These are phyloP conservation scores for Exophiala oligosperma DNA, from an alignment of 2,329 filamentous ascomycete species.

Conservation along the genomic window DNA sequence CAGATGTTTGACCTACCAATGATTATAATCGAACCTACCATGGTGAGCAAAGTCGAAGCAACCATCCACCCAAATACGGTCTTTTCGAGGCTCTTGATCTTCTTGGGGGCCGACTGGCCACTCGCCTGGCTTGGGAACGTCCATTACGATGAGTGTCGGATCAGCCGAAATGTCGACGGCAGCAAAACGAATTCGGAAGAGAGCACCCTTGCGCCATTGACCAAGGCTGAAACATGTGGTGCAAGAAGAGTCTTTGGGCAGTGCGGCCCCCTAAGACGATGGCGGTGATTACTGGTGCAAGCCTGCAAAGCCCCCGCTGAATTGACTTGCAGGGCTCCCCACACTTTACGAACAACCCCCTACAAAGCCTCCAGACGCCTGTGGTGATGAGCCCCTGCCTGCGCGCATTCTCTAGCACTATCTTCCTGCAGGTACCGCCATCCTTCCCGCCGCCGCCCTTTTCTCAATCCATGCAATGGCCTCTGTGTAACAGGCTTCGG, in stretches of 20 bases:
- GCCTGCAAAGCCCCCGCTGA: background rate
- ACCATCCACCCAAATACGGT: conserved; percentile 95
- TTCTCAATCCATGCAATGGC: conserved; percentile 14
- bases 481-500: conserved; percentile 13
- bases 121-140: conserved; percentile 54
- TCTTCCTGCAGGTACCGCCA: conserved; percentile 15
- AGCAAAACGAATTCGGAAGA: too few species aligned
- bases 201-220: background rate
- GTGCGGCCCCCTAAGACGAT: conserved; percentile 12
- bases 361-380: background rate
- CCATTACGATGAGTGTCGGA: conserved; percentile 7
- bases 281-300: conserved; percentile 9
- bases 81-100: conserved; percentile 57
- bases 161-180: background rate
- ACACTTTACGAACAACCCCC: background rate
- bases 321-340: background rate
- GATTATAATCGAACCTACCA: conserved; percentile 54
- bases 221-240: conserved; percentile 1
- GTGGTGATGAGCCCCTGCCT: background rate
- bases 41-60: conserved; percentile 99
- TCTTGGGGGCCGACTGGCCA: conserved; percentile 68
- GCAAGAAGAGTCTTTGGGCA: background rate
- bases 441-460: conserved; percentile 5
- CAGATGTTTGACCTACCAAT: conserved; percentile 14
- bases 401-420: conserved; percentile 6